A percentile compares a stretch with the other conserved stretches of the same genome.
phyloP scores from a whole-genome alignment of 2,329 filamentous ascomycete genomes.

The Metarhizium album region DNA sequence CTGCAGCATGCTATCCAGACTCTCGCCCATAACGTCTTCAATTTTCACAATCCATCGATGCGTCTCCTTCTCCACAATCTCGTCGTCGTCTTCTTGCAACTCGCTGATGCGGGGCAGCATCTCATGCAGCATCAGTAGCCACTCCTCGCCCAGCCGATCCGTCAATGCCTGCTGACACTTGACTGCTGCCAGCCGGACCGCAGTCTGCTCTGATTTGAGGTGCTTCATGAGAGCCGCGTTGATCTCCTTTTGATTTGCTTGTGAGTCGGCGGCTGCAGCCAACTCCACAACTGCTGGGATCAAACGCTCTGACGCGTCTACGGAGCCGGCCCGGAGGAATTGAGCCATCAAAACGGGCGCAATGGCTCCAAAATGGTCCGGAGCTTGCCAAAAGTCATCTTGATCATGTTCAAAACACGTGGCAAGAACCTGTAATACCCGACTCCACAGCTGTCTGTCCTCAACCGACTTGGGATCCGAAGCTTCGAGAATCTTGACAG shows the following conservation, averaged over 20 bases:
- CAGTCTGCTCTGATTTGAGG: constrained; percentile 60
- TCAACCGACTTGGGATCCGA: constrained; percentile 36
- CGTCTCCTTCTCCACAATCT: constrained; percentile 81
- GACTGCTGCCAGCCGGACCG: constrained; percentile 71
- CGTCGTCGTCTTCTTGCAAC: constrained; percentile 91
- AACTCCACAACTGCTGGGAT: constrained; percentile 71
- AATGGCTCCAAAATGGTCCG: constrained; percentile 71
- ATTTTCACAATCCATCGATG: constrained; percentile 84
- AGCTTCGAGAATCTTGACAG: constrained; percentile 49
- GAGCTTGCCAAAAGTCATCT: constrained; percentile 92
- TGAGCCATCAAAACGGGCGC: constrained; percentile 60
- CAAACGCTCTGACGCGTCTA: constrained; percentile 40
- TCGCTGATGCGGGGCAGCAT: constrained; percentile 96
- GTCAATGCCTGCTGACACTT: constrained; percentile 73
- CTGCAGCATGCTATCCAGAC: constrained; percentile 82
- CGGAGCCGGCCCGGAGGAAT: constrained; percentile 36
- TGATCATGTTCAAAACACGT: constrained; percentile 81
- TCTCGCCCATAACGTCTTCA: constrained; percentile 82
- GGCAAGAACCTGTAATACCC: constrained; percentile 59
- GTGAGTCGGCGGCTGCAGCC: constrained; percentile 68
- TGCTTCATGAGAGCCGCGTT: constrained; percentile 69
- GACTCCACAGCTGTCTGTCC: constrained; percentile 52
- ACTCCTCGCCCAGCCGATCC: constrained; percentile 78
- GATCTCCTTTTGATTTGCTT: constrained; percentile 83
- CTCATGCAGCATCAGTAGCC: constrained; percentile 82